phyloP scores from a whole-genome alignment of 139 green algal genomes.

The Chlorella ohadii region DNA sequence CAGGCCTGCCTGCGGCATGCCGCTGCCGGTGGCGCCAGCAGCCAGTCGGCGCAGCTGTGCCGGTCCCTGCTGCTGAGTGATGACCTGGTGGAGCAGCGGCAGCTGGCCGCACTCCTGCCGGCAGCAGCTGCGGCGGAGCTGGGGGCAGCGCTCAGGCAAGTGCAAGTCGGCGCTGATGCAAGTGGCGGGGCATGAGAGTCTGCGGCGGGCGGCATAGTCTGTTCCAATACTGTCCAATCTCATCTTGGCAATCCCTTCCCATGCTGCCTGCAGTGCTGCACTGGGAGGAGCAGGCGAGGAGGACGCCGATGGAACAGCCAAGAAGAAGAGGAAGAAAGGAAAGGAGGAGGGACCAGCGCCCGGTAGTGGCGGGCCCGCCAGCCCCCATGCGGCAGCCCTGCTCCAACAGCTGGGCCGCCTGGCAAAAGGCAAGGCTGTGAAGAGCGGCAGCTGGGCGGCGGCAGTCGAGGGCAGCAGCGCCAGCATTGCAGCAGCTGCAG shows the following conservation, averaged over 20 bases:
- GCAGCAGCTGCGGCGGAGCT: neutral
- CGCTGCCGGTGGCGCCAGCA: neutral
- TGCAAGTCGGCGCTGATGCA: too few relatives aligned
- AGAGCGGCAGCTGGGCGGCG: neutral
- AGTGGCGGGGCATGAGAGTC: too few relatives aligned
- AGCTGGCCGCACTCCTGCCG: neutral
- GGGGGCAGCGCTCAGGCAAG: neutral
- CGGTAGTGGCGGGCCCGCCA: neutral
- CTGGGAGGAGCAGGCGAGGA: neutral
- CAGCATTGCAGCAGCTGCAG: neutral
- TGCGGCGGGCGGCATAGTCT: too few relatives aligned
- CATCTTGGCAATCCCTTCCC: neutral
- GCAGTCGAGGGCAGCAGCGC: constrained; percentile 1
- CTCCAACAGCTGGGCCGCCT: constrained; percentile 10
- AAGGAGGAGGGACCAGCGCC: neutral
- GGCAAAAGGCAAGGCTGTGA: constrained; percentile 11
- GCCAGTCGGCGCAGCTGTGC: neutral
- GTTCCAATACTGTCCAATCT: too few relatives aligned
- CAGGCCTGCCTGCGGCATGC: constrained; percentile 2
- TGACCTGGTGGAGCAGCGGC: neutral
- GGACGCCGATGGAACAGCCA: neutral
- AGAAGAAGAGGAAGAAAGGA: constrained; percentile 9
- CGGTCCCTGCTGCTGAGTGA: neutral
- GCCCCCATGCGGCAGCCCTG: neutral
- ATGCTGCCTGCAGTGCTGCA: neutral